Base-by-base conservation (phyloP, 1,284 basidiomycete genomes). In the Ganoderma multipileum region DNA sequence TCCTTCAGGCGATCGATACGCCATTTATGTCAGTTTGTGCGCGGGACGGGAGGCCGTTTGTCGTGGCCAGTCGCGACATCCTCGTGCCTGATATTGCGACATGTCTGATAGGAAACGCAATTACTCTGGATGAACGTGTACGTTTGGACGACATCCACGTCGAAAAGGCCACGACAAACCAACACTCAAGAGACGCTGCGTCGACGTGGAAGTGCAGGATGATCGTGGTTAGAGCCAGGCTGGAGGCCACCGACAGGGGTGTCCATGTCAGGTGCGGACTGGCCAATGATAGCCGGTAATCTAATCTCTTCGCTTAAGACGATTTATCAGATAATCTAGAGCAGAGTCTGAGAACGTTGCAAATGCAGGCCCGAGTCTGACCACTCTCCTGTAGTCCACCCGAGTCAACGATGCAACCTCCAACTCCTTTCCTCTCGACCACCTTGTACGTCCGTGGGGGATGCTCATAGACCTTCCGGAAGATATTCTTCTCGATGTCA, bases 401-500 rank as follows among this genome's bases (percentile, higher is more conserved):
- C 68, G 66, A 66, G 67, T 64, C 68, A 66, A 59, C 58, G 36
- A 60, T 60, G 58, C 38, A 64, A 50, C 47, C 14, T 50, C 33
- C 33, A 23, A 36, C 65, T 63, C 62, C 68, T 70, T 68, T 66
- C 58, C 47, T 47, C 65, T 33, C 63, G 12, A 67, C 71, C 69
- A 68, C 68, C 16, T 67, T 64, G 57, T 65, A 30, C 64, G 47
- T 59, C 44, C 47, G n/a, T 47, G 20, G 54, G 65, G 71, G 14
- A 72, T 72, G 71, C 69, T 77, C 50, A 65, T 67, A 26, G 61
- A 66, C 63, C 72, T 86, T 9, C 85, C 86, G 23, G 79, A 80
- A 42, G 83, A 85, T 73, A 68, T 83, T 36, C 72, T 84, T 55
- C 73, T 83, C 20, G 75, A 80, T 33, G 71, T 83, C 38, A 69